phyloP scores from a whole-genome alignment of 805 yeast species.

The Myxozyma neotropica region DNA sequence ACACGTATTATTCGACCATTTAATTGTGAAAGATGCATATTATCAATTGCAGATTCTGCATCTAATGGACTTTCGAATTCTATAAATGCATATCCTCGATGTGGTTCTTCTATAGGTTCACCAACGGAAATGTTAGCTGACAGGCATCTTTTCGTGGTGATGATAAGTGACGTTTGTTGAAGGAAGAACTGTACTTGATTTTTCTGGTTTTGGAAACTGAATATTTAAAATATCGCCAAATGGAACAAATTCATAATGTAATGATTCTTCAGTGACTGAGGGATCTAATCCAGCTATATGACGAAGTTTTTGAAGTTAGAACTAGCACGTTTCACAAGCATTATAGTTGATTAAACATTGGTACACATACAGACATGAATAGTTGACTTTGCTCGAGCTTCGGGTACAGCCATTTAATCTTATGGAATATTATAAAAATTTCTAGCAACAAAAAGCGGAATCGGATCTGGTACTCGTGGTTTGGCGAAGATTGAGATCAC shows the following conservation, averaged over 20 bases:
- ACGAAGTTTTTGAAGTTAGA: neutral
- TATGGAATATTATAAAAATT: neutral
- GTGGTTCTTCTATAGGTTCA: constrained; percentile 28
- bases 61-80: constrained; percentile 40
- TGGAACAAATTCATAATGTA: constrained; percentile 38
- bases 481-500: no score
- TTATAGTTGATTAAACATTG: no score
- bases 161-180: neutral
- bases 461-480: no score
- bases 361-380: constrained; percentile 20
- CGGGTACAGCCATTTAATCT: constrained; percentile 9
- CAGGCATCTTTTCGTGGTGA: neutral
- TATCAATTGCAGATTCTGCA: constrained; percentile 43
- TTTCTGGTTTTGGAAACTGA: constrained; percentile 23
- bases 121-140: neutral
- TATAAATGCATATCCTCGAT: constrained; percentile 38
- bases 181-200: constrained; percentile 20
- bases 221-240: constrained; percentile 42
- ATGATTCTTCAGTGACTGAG: constrained; percentile 32
- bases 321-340: no score
- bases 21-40: constrained; percentile 39
- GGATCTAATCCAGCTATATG: constrained; percentile 27
- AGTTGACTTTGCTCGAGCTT: constrained; percentile 13
- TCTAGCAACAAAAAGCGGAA: no score
- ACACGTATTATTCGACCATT: constrained; percentile 38